Base-by-base conservation (phyloP, 257 asterid species). In the Agastache rugosa region DNA sequence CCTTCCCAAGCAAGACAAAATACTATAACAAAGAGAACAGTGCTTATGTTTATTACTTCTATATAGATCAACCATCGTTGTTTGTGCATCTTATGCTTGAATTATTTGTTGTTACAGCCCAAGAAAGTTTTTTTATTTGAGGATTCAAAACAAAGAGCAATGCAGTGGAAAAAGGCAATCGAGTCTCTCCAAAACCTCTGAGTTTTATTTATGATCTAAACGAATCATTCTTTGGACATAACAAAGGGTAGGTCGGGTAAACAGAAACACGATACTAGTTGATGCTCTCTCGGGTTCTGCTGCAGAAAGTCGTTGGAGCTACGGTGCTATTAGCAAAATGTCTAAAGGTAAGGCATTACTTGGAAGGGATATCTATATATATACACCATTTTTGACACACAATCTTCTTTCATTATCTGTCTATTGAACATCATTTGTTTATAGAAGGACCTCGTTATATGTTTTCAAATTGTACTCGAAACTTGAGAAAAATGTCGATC, bases 121-220 rank as follows among this genome's bases (percentile, higher is more conserved):
- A 95, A 88, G 90, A 92, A 95, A 78, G 90, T 95, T 23, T 25
- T 88, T 78, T 76, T 91, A 19, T 92, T 95, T n/a, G 99, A 92
- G 86, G 99, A 95, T 79, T 78, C 94, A 23, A 95, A 95, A 79
- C 96, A 91, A 67, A 87, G 98, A 85, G 96, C 97, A 41, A 51
- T 11, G 42, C 99, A 95, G 81, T 92, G 99, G 98, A 95, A 95
- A 65, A 90, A 85, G 85, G 98, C 98, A 4, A 88, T 95, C 17
- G 99, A 95, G 83, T 80, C 92, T 70, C 99, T 95, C 78, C 98
- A 92, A 77, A 88, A 85, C 69, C 95, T 87, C 75, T 92, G 88
- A 91, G 41, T 42, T 44, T 29, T 17, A 58, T 65, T 29, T 65
- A 50, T 73, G 73, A 51, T 84, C 73, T 67, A 31, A 67, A 37